A percentile compares a stretch with the other conserved stretches of the same genome.
Evolutionary conservation across 2,329 filamentous ascomycete species (phyloP).

Genomic region (Penicillium sp.): DNA sequence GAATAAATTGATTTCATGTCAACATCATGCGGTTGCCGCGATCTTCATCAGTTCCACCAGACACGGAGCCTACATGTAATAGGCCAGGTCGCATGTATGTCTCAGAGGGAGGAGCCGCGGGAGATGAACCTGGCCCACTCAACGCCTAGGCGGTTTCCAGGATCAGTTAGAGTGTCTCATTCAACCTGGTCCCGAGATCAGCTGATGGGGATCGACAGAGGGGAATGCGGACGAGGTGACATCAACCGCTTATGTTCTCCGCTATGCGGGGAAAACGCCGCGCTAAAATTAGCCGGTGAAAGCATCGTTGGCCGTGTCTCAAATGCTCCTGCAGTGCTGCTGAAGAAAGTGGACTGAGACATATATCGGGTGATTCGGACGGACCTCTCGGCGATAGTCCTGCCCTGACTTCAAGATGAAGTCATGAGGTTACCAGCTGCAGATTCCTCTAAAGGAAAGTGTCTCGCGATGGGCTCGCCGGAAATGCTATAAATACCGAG

Average conservation of each 20-base stretch:
- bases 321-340: not conserved
- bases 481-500: not conserved
- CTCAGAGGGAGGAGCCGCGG: not conserved
- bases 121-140: too few relatives aligned
- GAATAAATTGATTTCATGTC: not conserved
- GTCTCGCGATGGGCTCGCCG: not conserved
- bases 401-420: not conserved
- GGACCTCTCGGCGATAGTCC: not conserved
- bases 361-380: not conserved
- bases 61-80: not conserved
- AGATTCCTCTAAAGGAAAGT: not conserved
- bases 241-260: not conserved
- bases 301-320: not conserved
- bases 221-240: not conserved
- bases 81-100: not conserved
- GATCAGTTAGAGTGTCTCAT: not conserved
- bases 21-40: not conserved
- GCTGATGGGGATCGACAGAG: not conserved
- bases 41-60: not conserved
- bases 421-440: not conserved
- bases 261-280: not conserved
- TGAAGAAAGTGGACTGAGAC: not conserved
- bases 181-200: not conserved
- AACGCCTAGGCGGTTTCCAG: not conserved
- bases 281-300: not conserved